Evolutionary conservation across 2,329 filamentous ascomycete genomes (phyloP).

Genomic region (Curvularia verruculosa): DNA sequence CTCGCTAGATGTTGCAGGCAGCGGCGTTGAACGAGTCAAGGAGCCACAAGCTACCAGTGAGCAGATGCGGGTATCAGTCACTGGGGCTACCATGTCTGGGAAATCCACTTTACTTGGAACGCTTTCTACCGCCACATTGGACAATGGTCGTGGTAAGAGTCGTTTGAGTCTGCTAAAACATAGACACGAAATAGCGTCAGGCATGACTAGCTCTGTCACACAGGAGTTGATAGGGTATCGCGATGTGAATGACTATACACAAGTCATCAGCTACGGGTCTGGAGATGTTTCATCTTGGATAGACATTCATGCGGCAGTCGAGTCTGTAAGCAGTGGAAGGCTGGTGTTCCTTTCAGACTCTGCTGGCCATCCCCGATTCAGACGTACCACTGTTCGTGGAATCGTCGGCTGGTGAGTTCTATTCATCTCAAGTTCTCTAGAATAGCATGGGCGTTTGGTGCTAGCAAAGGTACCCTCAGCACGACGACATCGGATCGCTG

Average conservation of each 20-base stretch:
- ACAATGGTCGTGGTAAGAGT: conserved; percentile 91
- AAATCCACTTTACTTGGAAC: conserved; percentile 92
- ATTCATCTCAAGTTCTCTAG: not conserved
- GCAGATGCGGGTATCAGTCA: conserved; percentile 85
- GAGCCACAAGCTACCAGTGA: conserved; percentile 45
- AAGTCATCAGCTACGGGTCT: conserved; percentile 81
- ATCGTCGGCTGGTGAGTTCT: conserved; percentile 77
- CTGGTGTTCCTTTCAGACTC: conserved; percentile 91
- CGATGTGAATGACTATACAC: conserved; percentile 35
- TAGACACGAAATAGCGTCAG: conserved; percentile 88
- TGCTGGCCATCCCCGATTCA: conserved; percentile 86
- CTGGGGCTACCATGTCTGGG: conserved; percentile 86
- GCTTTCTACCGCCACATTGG: conserved; percentile 82
- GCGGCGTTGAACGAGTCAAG: not conserved
- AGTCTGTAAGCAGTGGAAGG: conserved; percentile 71
- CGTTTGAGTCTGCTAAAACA: conserved; percentile 88
- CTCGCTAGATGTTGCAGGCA: not conserved
- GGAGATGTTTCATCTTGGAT: conserved; percentile 91
- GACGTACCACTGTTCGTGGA: conserved; percentile 84
- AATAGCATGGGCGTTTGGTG: not conserved
- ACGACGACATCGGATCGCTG: not conserved
- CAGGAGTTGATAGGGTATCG: conserved; percentile 90
- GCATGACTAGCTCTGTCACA: conserved; percentile 90
- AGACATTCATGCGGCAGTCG: conserved; percentile 83
- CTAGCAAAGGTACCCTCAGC: not conserved